These are phyloP conservation scores for Corylus americana DNA, from an alignment of 306 rosid species.

Conservation along the genomic window DNA sequence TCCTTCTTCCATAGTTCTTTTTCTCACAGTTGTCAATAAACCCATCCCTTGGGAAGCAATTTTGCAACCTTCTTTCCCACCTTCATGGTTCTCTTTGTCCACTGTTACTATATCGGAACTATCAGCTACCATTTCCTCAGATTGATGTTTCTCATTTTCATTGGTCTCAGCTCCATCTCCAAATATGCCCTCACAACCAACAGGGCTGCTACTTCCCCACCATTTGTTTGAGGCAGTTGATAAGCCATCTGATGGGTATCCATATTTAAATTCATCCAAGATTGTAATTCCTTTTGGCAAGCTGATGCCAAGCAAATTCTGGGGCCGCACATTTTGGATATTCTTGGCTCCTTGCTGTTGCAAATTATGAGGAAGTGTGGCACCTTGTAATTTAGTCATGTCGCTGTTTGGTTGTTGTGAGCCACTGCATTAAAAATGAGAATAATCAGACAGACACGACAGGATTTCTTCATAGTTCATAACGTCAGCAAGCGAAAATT, in stretches of 20 bases:
- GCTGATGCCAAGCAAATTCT: conserved; percentile 30
- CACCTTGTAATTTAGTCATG: conserved; percentile 57
- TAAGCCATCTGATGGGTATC: conserved; percentile 76
- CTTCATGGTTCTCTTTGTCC: conserved; percentile 37
- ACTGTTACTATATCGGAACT: conserved; percentile 12
- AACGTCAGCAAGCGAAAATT: background rate
- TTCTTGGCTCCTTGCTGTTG: conserved; percentile 59
- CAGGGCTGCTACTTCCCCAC: conserved; percentile 70
- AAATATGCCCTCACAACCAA: conserved; percentile 17
- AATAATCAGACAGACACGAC: background rate
- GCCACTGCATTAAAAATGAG: conserved; percentile 36
- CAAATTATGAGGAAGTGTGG: conserved; percentile 32
- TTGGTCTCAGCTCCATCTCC: conserved; percentile 22
- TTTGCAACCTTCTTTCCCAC: conserved; percentile 24
- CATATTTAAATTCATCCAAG: conserved; percentile 70
- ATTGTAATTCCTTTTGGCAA: conserved; percentile 51
- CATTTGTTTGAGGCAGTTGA: conserved; percentile 69
- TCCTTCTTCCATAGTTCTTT: conserved; percentile 57
- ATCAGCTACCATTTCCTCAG: conserved; percentile 25
- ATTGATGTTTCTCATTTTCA: conserved; percentile 33
- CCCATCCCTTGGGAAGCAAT: conserved; percentile 48
- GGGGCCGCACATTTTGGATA: conserved; percentile 48
- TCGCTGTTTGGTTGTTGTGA: conserved; percentile 36
- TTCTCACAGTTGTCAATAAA: conserved; percentile 57
- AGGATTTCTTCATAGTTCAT: background rate